Evolutionary conservation across 768 basidiomycete species (phyloP).

Genomic region (Mycena kentingensis): DNA sequence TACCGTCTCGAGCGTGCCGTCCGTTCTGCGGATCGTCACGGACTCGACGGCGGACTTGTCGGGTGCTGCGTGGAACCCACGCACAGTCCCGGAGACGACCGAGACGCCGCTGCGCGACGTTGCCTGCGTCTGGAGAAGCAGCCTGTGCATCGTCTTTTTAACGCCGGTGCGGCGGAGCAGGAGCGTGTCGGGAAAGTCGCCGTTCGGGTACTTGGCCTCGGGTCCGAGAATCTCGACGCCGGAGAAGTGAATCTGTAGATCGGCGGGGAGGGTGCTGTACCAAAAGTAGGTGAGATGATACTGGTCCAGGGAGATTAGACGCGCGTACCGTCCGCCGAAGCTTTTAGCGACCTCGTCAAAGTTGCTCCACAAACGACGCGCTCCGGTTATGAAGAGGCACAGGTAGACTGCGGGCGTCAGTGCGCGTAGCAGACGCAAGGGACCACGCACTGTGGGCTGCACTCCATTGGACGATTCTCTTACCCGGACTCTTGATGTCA

Average conservation of each 20-base stretch:
- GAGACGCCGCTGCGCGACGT: neutral
- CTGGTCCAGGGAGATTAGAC: too few species aligned
- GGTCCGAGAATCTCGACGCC: conserved; percentile 14
- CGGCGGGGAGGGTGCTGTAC: conserved; percentile 16
- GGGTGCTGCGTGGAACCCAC: neutral
- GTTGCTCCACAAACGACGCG: conserved; percentile 23
- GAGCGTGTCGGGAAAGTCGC: conserved; percentile 17
- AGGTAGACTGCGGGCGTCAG: conserved; percentile 5
- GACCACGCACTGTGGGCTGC: conserved; percentile 12
- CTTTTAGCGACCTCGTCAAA: conserved; percentile 20
- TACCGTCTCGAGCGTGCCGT: conserved; percentile 6
- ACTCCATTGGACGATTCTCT: conserved; percentile 22
- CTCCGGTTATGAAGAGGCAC: conserved; percentile 15
- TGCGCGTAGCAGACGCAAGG: neutral
- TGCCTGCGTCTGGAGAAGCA: too few species aligned
- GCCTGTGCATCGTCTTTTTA: conserved; percentile 24
- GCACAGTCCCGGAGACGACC: conserved; percentile 5
- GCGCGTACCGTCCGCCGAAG: too few species aligned
- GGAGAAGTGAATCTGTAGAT: conserved; percentile 19
- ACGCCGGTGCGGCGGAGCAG: conserved; percentile 17
- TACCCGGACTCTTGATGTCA: conserved; percentile 17
- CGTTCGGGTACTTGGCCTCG: conserved; percentile 4
- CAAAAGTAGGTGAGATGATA: too few species aligned
- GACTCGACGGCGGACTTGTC: conserved; percentile 2
- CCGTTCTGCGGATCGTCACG: conserved; percentile 16